These are phyloP conservation scores for Dactylellina haptotyla DNA, from an alignment of 2,329 filamentous ascomycete species.

Conservation along the genomic window DNA sequence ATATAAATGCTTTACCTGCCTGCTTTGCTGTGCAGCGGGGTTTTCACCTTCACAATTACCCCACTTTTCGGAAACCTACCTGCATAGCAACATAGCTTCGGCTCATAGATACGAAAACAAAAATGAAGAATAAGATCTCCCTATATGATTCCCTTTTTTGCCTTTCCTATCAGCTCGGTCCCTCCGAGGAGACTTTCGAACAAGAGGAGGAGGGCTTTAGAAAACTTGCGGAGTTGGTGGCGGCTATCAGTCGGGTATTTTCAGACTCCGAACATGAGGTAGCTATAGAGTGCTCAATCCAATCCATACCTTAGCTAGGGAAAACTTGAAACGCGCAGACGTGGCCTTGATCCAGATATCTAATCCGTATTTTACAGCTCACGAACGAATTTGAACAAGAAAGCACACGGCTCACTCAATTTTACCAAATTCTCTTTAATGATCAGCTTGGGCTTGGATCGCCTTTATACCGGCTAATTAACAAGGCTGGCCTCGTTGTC, in stretches of 20 bases:
- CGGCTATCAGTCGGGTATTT: neutral
- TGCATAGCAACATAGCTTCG: too few species aligned
- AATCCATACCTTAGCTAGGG: neutral
- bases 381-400: neutral
- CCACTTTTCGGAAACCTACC: too few species aligned
- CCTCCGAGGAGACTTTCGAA: neutral
- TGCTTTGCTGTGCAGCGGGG: too few species aligned
- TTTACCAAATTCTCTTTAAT: neutral
- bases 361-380: neutral
- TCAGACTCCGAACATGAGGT: slow-evolving; percentile 3
- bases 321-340: neutral
- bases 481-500: neutral
- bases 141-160: slow-evolving; percentile 14
- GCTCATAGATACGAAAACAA: neutral
- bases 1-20: too few species aligned
- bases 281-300: neutral
- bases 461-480: neutral
- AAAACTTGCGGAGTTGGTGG: slow-evolving; percentile 1
- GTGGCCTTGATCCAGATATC: neutral
- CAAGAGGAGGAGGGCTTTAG: slow-evolving; percentile 6
- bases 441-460: neutral
- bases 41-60: too few species aligned
- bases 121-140: neutral
- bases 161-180: slow-evolving; percentile 3
- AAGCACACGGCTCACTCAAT: neutral